Base-by-base conservation (phyloP, 164 flowering plant species). In the Magnolia kwangsiensis region DNA sequence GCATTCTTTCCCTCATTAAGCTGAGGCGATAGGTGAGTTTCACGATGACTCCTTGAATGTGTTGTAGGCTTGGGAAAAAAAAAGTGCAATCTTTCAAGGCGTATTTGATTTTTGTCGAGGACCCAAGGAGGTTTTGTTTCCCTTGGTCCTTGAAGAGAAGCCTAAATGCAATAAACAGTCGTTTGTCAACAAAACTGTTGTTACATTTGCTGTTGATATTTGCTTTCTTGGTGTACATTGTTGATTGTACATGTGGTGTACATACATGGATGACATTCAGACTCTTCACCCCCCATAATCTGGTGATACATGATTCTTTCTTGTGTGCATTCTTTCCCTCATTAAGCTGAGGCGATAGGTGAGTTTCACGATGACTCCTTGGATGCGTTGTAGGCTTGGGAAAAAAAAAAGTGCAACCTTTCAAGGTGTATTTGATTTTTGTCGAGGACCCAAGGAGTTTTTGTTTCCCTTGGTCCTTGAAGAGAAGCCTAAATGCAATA, bases 291-390 rank as follows among this genome's bases (percentile, higher is more conserved):
- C n/a, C n/a, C n/a, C 20, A 50, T 73, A 8, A 63, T 7, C 11
- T 37, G 67, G 51, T 49, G 68, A 65, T 20, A 50, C 50, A 11
- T 24, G 21, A 64, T 66, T 64, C 69, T 65, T 66, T 74, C 29
- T 50, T 66, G 37, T 50, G 69, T 7, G 64, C 74, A 72, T 72
- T 58, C 49, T 72, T 72, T 51, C 29, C 50, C 65, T 55, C 51
- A 7, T 68, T 7, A 23, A 27, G 10, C 20, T 37, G 71, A 37
- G 37, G 74, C 16, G 63, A 58, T 13, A 7, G 50, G n/a, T 13
- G 49, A 7, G 18, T 11, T 64, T 20, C 8, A 20, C 11, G 23
- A 64, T 19, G n/a, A 64, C 67, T 64, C 67, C 67, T 19, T 21
- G 5, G 8, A 64, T 64, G 67, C 7, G 24, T 64, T 64, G 67